Evolutionary conservation across 2,329 filamentous ascomycete species (phyloP).

Genomic region (Escovopsis sp.): DNA sequence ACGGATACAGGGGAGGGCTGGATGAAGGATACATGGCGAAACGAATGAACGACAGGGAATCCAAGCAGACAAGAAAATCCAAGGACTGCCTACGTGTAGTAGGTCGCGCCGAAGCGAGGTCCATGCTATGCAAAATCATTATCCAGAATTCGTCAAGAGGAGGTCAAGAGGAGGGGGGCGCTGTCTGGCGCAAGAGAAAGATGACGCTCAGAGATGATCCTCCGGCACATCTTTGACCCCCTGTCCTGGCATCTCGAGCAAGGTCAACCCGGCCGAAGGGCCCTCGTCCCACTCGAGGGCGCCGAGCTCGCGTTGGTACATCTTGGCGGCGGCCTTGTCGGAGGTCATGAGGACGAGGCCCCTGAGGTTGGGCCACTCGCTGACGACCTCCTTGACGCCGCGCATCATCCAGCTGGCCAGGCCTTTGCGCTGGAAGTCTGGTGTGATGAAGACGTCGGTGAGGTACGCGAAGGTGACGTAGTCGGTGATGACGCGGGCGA

Average conservation of each 20-base stretch:
- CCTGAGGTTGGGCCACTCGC: constrained; percentile 43
- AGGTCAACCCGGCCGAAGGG: constrained; percentile 21
- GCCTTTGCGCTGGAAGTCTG: constrained; percentile 43
- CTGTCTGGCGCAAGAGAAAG: not conserved
- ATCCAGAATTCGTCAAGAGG: not conserved
- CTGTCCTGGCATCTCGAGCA: constrained; percentile 26
- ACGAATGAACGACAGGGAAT: constrained; percentile 2
- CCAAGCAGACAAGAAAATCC: not conserved
- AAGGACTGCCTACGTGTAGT: not conserved
- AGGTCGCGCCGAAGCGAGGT: not conserved
- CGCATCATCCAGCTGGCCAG: constrained; percentile 50
- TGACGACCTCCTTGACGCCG: constrained; percentile 40
- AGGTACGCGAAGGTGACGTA: constrained; percentile 50
- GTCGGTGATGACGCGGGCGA: constrained; percentile 50
- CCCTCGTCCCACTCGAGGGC: constrained; percentile 28
- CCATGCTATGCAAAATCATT: constrained; percentile 1
- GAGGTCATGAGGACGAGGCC: constrained; percentile 40
- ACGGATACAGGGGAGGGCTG: no score
- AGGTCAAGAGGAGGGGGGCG: not conserved
- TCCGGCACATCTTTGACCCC: constrained; percentile 19
- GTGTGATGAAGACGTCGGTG: constrained; percentile 51
- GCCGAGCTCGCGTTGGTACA: constrained; percentile 34
- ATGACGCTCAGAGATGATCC: constrained; percentile 8
- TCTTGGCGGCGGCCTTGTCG: constrained; percentile 20
- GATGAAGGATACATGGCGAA: constrained; percentile 1